These are phyloP conservation scores for Silene conica DNA, from an alignment of 148 eudicot genomes.

Conservation along the genomic window DNA sequence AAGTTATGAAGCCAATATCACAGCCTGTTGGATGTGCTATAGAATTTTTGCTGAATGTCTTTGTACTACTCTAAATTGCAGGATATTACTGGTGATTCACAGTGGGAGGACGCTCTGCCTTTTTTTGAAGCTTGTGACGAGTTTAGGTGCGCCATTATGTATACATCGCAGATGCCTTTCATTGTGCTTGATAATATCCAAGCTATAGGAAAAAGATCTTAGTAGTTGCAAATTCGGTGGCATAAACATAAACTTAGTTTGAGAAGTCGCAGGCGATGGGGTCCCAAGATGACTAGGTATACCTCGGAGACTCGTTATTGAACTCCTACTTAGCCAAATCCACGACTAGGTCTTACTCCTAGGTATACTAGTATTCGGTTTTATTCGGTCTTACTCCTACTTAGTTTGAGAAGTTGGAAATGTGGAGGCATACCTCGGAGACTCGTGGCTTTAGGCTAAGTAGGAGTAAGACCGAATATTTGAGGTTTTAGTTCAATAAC, in stretches of 20 bases:
- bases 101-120: conserved; percentile 72
- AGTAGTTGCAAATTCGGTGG: neutral
- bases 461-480: too few species aligned
- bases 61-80: conserved; percentile 27
- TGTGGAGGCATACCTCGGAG: too few species aligned
- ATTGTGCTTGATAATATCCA: conserved; percentile 2
- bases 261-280: too few species aligned
- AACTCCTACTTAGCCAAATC: too few species aligned
- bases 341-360: too few species aligned
- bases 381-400: too few species aligned
- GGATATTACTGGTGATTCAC: conserved; percentile 66
- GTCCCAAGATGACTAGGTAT: too few species aligned
- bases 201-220: neutral
- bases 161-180: neutral
- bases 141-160: conserved; percentile 34
- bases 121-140: conserved; percentile 61
- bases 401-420: too few species aligned
- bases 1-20: neutral
- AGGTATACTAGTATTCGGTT: too few species aligned
- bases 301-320: too few species aligned
- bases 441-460: too few species aligned
- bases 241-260: neutral
- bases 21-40: neutral
- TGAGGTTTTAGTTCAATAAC: too few species aligned
- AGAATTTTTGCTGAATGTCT: neutral